Evolutionary conservation across 176 grass and related monocot genomes (phyloP).

Genomic region (Lolium multiflorum): DNA sequence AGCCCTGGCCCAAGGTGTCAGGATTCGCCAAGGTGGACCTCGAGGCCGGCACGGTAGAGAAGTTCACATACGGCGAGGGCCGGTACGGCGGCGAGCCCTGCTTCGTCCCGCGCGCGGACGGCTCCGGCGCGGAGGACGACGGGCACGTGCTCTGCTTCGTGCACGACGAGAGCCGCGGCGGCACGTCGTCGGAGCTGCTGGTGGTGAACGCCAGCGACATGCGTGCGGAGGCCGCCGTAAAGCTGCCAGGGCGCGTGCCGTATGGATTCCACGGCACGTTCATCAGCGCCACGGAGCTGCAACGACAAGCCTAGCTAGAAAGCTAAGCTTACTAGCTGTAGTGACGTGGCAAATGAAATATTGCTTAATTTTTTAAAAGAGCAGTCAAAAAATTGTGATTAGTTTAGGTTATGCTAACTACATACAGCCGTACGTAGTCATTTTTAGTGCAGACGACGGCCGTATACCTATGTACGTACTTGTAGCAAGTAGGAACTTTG

Average conservation of each 20-base stretch:
- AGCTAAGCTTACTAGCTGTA: neutral
- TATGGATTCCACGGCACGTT: conserved; percentile 94
- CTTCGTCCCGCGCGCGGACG: conserved; percentile 64
- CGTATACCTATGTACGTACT: neutral
- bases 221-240: conserved; percentile 66
- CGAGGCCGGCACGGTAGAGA: conserved; percentile 52
- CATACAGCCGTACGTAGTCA: neutral
- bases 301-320: conserved; percentile 53
- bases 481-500: neutral
- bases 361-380: conserved; percentile 27
- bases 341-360: conserved; percentile 15
- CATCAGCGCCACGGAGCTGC: conserved; percentile 56
- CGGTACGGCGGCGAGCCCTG: conserved; percentile 87
- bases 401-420: conserved; percentile 1
- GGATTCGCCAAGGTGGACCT: conserved; percentile 98
- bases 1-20: conserved; percentile 94
- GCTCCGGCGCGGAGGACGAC: conserved; percentile 57
- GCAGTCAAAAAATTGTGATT: neutral
- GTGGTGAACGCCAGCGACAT: conserved; percentile 67
- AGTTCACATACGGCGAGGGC: conserved; percentile 77
- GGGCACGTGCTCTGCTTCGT: conserved; percentile 82
- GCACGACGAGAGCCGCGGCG: conserved; percentile 56
- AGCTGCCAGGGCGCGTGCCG: conserved; percentile 77
- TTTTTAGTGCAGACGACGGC: conserved; percentile 45
- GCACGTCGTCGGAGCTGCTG: conserved; percentile 67